Conservation (phyloP, 2,329 filamentous ascomycete species). For the Rhynchosporium agropyri region DNA sequence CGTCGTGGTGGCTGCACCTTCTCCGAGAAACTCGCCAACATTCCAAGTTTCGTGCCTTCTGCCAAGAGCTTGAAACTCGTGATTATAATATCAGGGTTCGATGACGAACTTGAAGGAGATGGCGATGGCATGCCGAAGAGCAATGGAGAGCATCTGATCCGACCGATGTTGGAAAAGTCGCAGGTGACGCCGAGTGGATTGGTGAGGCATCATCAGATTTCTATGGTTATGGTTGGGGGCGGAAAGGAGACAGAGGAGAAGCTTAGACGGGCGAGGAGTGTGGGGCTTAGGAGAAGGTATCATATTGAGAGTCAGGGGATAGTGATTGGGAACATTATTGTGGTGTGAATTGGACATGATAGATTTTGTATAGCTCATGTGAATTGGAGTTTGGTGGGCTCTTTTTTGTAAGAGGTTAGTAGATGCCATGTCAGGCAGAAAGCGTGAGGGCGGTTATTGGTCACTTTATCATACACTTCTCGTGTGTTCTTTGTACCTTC, state of each 20-base stretch:
- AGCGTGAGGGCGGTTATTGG: too few relatives aligned
- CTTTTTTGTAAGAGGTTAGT: background rate
- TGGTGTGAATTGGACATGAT: conserved; percentile 44
- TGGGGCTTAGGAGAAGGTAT: conserved; percentile 79
- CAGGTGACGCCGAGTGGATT: conserved; percentile 54
- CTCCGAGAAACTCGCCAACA: conserved; percentile 77
- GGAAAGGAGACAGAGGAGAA: conserved; percentile 66
- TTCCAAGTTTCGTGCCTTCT: conserved; percentile 74
- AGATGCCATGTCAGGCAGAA: conserved; percentile 2
- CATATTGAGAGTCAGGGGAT: conserved; percentile 80
- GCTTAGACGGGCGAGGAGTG: conserved; percentile 62
- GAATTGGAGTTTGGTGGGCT: conserved; percentile 4
- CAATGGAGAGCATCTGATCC: conserved; percentile 40
- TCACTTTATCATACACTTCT: background rate
- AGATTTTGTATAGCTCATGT: background rate
- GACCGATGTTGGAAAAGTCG: conserved; percentile 74
- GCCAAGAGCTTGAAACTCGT: conserved; percentile 73
- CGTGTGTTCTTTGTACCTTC: background rate
- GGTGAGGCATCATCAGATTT: conserved; percentile 61
- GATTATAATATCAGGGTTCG: conserved; percentile 68
- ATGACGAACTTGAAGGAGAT: conserved; percentile 32
- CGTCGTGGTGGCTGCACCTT: conserved; percentile 84
- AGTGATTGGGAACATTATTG: conserved; percentile 76
- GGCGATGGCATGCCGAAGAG: conserved; percentile 45
- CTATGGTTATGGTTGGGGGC: conserved; percentile 81